Conservation (phyloP, 176 grass and related monocot genomes). For the Aegilops sharonensis region DNA sequence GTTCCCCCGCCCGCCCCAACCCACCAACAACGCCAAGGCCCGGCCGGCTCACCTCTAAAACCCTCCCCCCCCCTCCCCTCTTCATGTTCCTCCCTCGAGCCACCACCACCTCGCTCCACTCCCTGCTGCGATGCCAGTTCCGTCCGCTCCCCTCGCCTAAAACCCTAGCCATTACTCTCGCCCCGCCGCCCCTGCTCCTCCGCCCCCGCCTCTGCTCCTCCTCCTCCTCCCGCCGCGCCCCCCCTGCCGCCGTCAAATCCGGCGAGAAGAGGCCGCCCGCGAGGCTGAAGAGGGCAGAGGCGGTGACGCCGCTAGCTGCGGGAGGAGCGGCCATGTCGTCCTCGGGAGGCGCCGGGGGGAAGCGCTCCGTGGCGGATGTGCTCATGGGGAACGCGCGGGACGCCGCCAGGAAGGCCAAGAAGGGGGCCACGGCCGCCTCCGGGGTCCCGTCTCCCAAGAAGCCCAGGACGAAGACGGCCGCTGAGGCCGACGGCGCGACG, state of each 20-base stretch:
- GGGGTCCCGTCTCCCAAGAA: constrained; percentile 59
- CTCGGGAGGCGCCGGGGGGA: constrained; percentile 32
- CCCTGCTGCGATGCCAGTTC: constrained; percentile 34
- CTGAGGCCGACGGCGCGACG: constrained; percentile 5
- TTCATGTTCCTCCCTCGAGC: constrained; percentile 54
- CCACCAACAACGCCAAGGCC: background rate
- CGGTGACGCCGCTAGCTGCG: background rate
- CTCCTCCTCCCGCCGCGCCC: constrained; percentile 13
- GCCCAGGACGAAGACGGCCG: constrained; percentile 26
- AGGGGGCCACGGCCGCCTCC: background rate
- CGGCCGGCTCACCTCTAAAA: constrained; percentile 31
- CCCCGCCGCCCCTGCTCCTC: background rate
- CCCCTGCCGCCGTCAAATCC: constrained; percentile 40
- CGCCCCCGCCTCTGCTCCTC: constrained; percentile 15
- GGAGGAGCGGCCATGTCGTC: constrained; percentile 47
- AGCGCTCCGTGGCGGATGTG: constrained; percentile 81
- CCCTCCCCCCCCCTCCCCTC: background rate
- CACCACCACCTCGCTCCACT: constrained; percentile 34
- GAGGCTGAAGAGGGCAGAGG: constrained; percentile 17
- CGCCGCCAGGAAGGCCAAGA: constrained; percentile 56
- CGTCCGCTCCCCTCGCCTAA: constrained; percentile 35
- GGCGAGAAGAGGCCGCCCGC: constrained; percentile 30
- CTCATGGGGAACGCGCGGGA: constrained; percentile 87
- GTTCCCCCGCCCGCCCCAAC: background rate
- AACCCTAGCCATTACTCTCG: constrained; percentile 42